Conservation (phyloP, 2,329 filamentous ascomycete genomes). For the Scortechinia acanthostroma region DNA sequence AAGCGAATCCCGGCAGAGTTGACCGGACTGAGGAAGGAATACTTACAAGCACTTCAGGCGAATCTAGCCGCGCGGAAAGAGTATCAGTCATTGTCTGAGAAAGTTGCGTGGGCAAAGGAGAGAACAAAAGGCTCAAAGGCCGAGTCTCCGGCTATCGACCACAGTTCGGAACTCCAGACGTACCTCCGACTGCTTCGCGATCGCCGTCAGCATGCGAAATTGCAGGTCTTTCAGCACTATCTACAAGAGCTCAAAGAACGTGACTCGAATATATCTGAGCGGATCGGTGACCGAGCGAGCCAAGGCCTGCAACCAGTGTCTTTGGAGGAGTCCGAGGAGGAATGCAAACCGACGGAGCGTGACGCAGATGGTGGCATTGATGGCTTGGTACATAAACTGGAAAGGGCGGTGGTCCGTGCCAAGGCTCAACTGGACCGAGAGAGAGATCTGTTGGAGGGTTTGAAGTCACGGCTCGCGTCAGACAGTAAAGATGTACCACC, state of each 20-base stretch:
- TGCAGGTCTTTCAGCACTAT: slow-evolving; percentile 34
- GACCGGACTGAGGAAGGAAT: slow-evolving; percentile 29
- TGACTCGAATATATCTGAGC: slow-evolving; percentile 7
- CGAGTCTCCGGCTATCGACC: slow-evolving; percentile 7
- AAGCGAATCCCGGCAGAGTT: slow-evolving; percentile 25
- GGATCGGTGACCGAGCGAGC: not conserved
- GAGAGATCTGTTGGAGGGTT: slow-evolving; percentile 19
- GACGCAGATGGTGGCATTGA: slow-evolving; percentile 13
- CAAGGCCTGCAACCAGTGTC: not conserved
- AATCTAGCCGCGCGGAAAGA: slow-evolving; percentile 27
- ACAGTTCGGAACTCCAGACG: slow-evolving; percentile 17
- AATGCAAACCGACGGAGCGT: slow-evolving; percentile 6
- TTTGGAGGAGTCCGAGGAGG: slow-evolving; percentile 2
- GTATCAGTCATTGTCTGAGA: slow-evolving; percentile 20
- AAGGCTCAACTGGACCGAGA: slow-evolving; percentile 22
- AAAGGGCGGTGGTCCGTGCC: slow-evolving; percentile 24
- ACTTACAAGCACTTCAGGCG: slow-evolving; percentile 32
- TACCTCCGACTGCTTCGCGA: slow-evolving; percentile 35
- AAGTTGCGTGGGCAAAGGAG: slow-evolving; percentile 7
- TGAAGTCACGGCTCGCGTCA: slow-evolving; percentile 2
- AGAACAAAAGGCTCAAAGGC: not conserved
- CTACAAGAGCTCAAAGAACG: slow-evolving; percentile 25
- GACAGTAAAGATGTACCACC: not conserved
- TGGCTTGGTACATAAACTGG: slow-evolving; percentile 23
- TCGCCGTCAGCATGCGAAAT: slow-evolving; percentile 30